A percentile compares a stretch with the other conserved stretches of the same genome.
Conservation (phyloP, 345 rosid species). For the Sapria himalayana region DNA sequence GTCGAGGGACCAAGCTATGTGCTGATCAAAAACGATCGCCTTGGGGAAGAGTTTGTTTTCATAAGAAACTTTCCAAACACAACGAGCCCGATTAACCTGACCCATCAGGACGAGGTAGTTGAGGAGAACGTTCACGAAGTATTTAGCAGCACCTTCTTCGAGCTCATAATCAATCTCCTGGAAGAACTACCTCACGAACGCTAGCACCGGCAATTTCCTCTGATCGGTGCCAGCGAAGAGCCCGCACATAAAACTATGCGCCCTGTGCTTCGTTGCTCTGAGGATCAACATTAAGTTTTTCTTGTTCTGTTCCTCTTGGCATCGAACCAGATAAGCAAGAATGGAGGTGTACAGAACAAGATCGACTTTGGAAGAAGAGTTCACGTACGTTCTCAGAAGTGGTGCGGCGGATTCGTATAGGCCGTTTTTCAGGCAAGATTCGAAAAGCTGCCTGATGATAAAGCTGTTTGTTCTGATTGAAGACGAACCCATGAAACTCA, state of each 20-base stretch:
- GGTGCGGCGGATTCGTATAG: slow-evolving; percentile 77
- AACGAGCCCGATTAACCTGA: slow-evolving; percentile 80
- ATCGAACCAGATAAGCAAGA: slow-evolving; percentile 78
- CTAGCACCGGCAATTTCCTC: slow-evolving; percentile 70
- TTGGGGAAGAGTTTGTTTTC: slow-evolving; percentile 95
- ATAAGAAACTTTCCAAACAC: slow-evolving; percentile 93
- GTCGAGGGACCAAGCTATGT: slow-evolving; percentile 94
- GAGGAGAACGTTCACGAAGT: slow-evolving; percentile 80
- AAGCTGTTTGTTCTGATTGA: slow-evolving; percentile 82
- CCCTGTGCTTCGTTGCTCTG: slow-evolving; percentile 58
- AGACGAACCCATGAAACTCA: slow-evolving; percentile 85
- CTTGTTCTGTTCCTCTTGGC: slow-evolving; percentile 80
- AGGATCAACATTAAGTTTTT: slow-evolving; percentile 79
- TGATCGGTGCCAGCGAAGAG: slow-evolving; percentile 88
- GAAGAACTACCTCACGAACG: slow-evolving; percentile 76
- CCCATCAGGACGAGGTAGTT: slow-evolving; percentile 96
- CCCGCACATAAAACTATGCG: slow-evolving; percentile 76
- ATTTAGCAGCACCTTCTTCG: slow-evolving; percentile 87
- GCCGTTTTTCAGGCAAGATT: slow-evolving; percentile 84
- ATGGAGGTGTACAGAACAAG: slow-evolving; percentile 83
- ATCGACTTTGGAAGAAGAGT: slow-evolving; percentile 73
- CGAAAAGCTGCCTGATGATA: slow-evolving; percentile 79
- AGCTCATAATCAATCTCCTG: slow-evolving; percentile 82
- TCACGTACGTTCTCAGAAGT: slow-evolving; percentile 69
- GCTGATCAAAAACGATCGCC: slow-evolving; percentile 93